Percentiles rank a stretch among this genome's conserved stretches.
These are phyloP conservation scores for Fusarium sp. DNA, from an alignment of 2,329 filamentous ascomycete genomes.

Conservation along the genomic window DNA sequence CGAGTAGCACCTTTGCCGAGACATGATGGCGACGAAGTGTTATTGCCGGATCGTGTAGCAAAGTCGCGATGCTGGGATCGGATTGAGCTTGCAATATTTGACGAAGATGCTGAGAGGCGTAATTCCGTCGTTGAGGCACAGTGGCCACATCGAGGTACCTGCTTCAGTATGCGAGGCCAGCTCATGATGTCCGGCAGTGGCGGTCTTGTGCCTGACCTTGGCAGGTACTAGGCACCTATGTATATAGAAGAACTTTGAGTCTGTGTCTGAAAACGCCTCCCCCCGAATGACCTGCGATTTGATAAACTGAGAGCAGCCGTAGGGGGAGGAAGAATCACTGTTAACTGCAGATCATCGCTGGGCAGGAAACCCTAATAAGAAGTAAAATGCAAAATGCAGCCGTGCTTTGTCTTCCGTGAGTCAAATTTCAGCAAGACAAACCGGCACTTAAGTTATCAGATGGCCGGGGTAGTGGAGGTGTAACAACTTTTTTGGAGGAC, in stretches of 20 bases:
- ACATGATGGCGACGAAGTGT: slow-evolving; percentile 15
- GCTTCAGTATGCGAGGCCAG: slow-evolving; percentile 54
- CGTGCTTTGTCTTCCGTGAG: slow-evolving; percentile 14
- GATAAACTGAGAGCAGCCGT: slow-evolving; percentile 33
- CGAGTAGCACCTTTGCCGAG: slow-evolving; percentile 36
- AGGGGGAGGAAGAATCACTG: slow-evolving; percentile 18
- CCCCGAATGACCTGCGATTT: slow-evolving; percentile 35
- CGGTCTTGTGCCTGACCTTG: slow-evolving; percentile 11
- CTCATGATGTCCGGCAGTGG: slow-evolving; percentile 51
- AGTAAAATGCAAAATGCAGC: background rate
- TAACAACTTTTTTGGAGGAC: slow-evolving; percentile 8
- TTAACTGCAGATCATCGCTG: slow-evolving; percentile 41
- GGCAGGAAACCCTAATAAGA: background rate
- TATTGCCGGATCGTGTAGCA: slow-evolving; percentile 24
- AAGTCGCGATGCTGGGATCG: slow-evolving; percentile 24
- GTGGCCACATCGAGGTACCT: slow-evolving; percentile 46
- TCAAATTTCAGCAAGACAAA: slow-evolving; percentile 25
- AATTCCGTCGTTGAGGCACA: slow-evolving; percentile 23
- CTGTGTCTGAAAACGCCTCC: slow-evolving; percentile 17
- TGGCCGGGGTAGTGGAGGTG: slow-evolving; percentile 32
- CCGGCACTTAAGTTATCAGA: slow-evolving; percentile 22
- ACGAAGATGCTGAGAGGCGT: background rate
- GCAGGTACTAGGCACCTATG: slow-evolving; percentile 1
- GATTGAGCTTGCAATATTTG: slow-evolving; percentile 3
- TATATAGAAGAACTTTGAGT: slow-evolving; percentile 16